phyloP scores from a whole-genome alignment of 2,329 filamentous ascomycete genomes.

The Elsinoe ampelina region DNA sequence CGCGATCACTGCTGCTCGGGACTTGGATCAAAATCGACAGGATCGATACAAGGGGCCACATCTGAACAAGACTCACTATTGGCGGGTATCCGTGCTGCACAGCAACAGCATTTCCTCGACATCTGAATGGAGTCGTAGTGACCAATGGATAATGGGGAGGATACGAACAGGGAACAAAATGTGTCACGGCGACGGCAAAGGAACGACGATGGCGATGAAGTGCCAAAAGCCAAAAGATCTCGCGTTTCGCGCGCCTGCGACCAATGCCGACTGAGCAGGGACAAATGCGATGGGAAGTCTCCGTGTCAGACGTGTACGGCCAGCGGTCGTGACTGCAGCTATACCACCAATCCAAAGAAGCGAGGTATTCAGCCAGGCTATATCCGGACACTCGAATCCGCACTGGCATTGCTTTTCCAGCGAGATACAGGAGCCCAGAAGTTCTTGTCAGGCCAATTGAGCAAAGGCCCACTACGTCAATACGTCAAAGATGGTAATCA shows the following conservation, averaged over 20 bases:
- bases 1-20: too few relatives aligned
- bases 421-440: slow-evolving; percentile 48
- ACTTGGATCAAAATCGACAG: too few relatives aligned
- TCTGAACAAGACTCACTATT: too few relatives aligned
- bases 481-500: slow-evolving; percentile 42
- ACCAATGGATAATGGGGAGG: slow-evolving; percentile 10
- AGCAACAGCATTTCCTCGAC: too few relatives aligned
- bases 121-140: neutral
- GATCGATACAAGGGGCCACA: too few relatives aligned
- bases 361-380: slow-evolving; percentile 73
- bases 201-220: neutral
- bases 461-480: neutral
- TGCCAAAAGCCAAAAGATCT: slow-evolving; percentile 40
- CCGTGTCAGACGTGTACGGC: slow-evolving; percentile 60
- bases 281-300: slow-evolving; percentile 60
- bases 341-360: slow-evolving; percentile 65
- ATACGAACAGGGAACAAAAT: slow-evolving; percentile 5
- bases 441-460: slow-evolving; percentile 1
- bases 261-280: slow-evolving; percentile 41
- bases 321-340: slow-evolving; percentile 58
- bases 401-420: slow-evolving; percentile 57
- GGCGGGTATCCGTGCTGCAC: too few relatives aligned
- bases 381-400: slow-evolving; percentile 61
- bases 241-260: slow-evolving; percentile 33
- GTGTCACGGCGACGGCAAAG: slow-evolving; percentile 5